Base-by-base conservation (phyloP, 495 filamentous ascomycete genomes). In the Penicillium robsamsonii region DNA sequence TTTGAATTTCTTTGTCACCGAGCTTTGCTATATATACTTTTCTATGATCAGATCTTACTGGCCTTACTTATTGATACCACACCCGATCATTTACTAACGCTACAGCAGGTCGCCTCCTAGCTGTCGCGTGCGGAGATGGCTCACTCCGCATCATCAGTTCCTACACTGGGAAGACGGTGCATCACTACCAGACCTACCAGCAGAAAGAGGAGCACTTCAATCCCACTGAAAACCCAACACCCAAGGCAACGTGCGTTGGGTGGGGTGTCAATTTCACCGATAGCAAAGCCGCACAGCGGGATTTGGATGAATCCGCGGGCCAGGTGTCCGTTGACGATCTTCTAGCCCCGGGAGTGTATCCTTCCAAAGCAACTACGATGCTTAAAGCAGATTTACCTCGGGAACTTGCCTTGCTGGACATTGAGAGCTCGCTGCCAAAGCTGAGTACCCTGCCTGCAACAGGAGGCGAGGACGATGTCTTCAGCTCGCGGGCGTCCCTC, bases 361-460 rank as follows among this genome's bases (percentile, higher is more conserved):
- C 67, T 58, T 79, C 62, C 20, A 74, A 71, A 37, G 72, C 65
- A 15, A 57, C 66, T 2, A 62, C 69, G 15, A 63, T 82, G 45
- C 72, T 79, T 24, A 76, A 75, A 46, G 70, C 76, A 0, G 84
- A 93, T 66, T 70, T 96, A n/a, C 90, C 91, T 2, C 76, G 87
- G 38, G 87, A 92, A 58, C 77, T 96, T 31, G 85, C 87, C 7
- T 80, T 88, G 55, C 67, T 95, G 44, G 92, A 96, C 65, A 79
- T 92, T 20, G 90, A 92, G 55, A 84, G 74, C n/a, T 84, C 87
- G 29, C 70, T 96, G 35, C 92, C 92, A 1, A 93, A 88, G 66
- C 74, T 95, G 51, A 89, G 88, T 67, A 79, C 84, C 2, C 67
- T 96, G 31, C 84, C 84, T 5, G 84, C 84, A n/a, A 74, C 69